Base-by-base conservation (phyloP, 2,329 filamentous ascomycete species). In the Apiospora arundinis region DNA sequence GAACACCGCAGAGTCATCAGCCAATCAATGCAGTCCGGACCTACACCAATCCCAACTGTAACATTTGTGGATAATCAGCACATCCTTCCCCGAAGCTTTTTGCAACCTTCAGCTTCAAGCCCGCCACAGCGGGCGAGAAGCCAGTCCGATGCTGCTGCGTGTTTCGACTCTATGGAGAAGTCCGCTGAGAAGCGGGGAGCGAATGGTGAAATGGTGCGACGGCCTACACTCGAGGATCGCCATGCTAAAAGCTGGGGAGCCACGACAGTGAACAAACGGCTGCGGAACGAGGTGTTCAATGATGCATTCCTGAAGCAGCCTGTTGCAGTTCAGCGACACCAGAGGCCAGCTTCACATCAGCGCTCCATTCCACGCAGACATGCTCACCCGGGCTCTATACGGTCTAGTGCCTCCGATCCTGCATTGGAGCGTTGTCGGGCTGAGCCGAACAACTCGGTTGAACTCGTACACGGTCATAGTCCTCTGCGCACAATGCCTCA, bases 31-130 rank as follows among this genome's bases (percentile, higher is more conserved):
- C 89, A 93, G 71, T 88, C 89, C 46, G 80, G 83, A 42, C 84
- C 84, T 37, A 88, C 90, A 45, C 89, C 92, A 28, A 90, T 97
- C 42, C 95, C 95, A 1, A 95, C 96, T 52, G 95, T 98, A 66
- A 94, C 96, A 0, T 94, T 98, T 73, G 93, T 95, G 78, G 95
- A 98, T 80, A 98, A 98, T 79, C 90, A 92, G 74, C 95, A 98
- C 79, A 97, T 98, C 72, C 91, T 98, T 56, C 95, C 95, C 1
- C 91, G 94, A 65, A 93, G 93, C 77, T 87, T 98, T 40, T 92
- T 98, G 68, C 90, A 91, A 70, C 86, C 91, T 23, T 86, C 82
- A 4, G 79, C 69, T 63, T 70, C 73, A 23, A 79, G 70, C 67
- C 71, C 73, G n/a, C 77, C 70, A 42, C 83, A 70, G 76, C 85